Percentiles rank a stretch among this genome's conserved stretches.
Evolutionary conservation across 306 rosid species (phyloP).

Genomic region (Erythrophleum fordii): DNA sequence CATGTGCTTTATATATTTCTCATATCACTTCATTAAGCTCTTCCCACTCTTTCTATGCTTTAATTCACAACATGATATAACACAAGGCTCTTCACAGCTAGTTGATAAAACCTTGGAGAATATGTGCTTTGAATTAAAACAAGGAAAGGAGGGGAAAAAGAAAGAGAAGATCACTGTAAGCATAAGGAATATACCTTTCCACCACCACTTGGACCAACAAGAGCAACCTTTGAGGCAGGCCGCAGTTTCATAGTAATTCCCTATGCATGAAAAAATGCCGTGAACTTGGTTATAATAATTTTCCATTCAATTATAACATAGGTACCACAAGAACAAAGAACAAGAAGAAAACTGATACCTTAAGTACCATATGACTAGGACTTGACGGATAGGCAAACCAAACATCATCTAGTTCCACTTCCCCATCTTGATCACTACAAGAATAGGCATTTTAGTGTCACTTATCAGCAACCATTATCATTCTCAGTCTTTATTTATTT

Average conservation of each 20-base stretch:
- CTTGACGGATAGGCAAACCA: constrained; percentile 92
- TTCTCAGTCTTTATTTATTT: neutral
- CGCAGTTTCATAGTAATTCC: constrained; percentile 71
- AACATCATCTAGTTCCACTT: constrained; percentile 77
- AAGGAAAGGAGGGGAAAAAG: neutral
- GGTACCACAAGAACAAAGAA: constrained; percentile 14
- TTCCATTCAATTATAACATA: constrained; percentile 6
- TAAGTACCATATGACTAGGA: constrained; percentile 71
- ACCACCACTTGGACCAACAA: constrained; percentile 93
- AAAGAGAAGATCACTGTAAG: constrained; percentile 6
- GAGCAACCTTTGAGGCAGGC: constrained; percentile 84
- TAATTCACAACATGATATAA: neutral
- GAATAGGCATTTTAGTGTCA: constrained; percentile 37
- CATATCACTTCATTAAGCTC: constrained; percentile 12
- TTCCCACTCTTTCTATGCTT: constrained; percentile 12
- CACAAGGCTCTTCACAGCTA: neutral
- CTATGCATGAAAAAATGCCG: constrained; percentile 43
- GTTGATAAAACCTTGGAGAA: constrained; percentile 10
- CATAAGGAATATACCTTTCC: constrained; percentile 61
- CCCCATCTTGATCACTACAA: constrained; percentile 74
- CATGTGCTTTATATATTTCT: constrained; percentile 9
- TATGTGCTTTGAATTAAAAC: constrained; percentile 14
- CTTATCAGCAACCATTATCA: constrained; percentile 3
- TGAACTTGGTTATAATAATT: constrained; percentile 8
- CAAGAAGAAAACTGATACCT: constrained; percentile 54